Evolutionary conservation across 768 basidiomycete species (phyloP).

Genomic region (Xerocomellus amylosporus): DNA sequence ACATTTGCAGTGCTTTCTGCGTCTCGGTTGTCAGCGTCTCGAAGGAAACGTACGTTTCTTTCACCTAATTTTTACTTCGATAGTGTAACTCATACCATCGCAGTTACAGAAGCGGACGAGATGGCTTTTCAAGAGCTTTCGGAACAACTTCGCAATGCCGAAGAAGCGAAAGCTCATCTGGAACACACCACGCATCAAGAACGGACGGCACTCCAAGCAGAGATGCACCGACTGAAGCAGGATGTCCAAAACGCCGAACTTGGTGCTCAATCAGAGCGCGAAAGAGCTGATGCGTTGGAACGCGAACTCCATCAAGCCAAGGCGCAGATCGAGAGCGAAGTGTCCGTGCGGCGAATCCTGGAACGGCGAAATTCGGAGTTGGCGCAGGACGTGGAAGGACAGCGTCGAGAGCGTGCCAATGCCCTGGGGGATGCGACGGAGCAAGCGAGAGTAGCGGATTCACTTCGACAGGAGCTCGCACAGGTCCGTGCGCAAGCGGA

Average conservation of each 20-base stretch:
- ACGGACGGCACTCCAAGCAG: slow-evolving; percentile 50
- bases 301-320: slow-evolving; percentile 62
- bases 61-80: neutral
- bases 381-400: slow-evolving; percentile 51
- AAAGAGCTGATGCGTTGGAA: slow-evolving; percentile 55
- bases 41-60: slow-evolving; percentile 62
- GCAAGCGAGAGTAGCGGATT: slow-evolving; percentile 57
- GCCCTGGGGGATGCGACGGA: slow-evolving; percentile 70
- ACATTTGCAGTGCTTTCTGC: slow-evolving; percentile 63
- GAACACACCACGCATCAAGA: slow-evolving; percentile 61
- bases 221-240: slow-evolving; percentile 52
- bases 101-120: slow-evolving; percentile 74
- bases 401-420: slow-evolving; percentile 49
- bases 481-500: slow-evolving; percentile 62
- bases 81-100: slow-evolving; percentile 5
- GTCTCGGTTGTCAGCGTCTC: slow-evolving; percentile 65
- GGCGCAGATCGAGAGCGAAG: slow-evolving; percentile 62
- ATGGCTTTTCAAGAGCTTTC: slow-evolving; percentile 70
- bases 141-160: slow-evolving; percentile 59
- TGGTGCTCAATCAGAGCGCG: slow-evolving; percentile 42
- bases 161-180: slow-evolving; percentile 54
- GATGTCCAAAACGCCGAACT: slow-evolving; percentile 42
- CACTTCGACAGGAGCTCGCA: slow-evolving; percentile 58
- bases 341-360: slow-evolving; percentile 55
- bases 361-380: slow-evolving; percentile 65